Evolutionary conservation across 2,329 filamentous ascomycete species (phyloP).

Genomic region (Aciculosporium take): DNA sequence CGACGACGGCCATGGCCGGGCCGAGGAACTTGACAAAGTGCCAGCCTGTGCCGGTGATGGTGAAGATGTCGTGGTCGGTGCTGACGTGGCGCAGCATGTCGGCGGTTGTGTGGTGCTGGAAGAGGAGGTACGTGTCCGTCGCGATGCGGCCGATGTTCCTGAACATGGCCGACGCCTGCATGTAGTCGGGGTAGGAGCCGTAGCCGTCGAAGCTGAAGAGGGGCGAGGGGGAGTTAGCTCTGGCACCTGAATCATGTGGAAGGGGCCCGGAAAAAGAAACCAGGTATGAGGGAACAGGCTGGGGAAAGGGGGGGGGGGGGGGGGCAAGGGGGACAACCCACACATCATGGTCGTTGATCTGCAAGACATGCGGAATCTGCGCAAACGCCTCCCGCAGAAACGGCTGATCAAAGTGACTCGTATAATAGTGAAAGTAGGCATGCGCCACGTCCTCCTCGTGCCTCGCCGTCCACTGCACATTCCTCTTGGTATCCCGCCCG

Average conservation of each 20-base stretch:
- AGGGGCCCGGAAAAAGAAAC: background rate
- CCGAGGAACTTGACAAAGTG: constrained; percentile 96
- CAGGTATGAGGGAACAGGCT: no score
- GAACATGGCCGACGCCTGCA: constrained; percentile 96
- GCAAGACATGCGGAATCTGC: constrained; percentile 86
- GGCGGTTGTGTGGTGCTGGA: constrained; percentile 93
- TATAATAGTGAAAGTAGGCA: constrained; percentile 98
- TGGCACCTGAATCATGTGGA: background rate
- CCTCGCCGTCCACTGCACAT: constrained; percentile 78
- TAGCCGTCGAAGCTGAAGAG: constrained; percentile 75
- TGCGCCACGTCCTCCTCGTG: constrained; percentile 93
- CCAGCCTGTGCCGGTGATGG: constrained; percentile 93
- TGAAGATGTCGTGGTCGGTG: constrained; percentile 85
- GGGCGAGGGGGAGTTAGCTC: background rate
- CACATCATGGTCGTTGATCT: constrained; percentile 97
- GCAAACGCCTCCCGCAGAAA: constrained; percentile 90
- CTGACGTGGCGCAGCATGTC: constrained; percentile 83
- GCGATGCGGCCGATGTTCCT: constrained; percentile 94
- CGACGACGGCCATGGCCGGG: constrained; percentile 77
- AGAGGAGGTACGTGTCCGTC: constrained; percentile 94
- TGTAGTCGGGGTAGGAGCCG: constrained; percentile 92
- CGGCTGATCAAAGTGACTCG: constrained; percentile 93
- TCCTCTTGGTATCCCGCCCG: constrained; percentile 86
- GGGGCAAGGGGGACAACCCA: constrained; percentile 32
- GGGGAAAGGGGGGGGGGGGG: no score